Percentiles rank a stretch among this genome's conserved stretches.
Conservation (phyloP, 345 rosid species). For the Eutrema yunnanense region DNA sequence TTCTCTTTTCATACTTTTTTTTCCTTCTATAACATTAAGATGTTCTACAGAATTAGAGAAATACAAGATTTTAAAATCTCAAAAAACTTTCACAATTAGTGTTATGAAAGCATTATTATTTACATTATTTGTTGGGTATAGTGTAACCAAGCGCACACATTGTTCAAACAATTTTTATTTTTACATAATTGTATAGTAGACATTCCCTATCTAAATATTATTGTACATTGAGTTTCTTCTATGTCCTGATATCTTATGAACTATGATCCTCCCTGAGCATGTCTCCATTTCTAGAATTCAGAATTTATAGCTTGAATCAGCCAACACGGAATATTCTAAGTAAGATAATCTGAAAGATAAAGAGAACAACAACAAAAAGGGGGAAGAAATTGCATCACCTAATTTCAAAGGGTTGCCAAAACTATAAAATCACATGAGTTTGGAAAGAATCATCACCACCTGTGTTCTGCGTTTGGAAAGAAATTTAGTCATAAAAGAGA, state of each 20-base stretch:
- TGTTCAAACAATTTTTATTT: conserved; percentile 2
- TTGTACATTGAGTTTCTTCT: conserved; percentile 14
- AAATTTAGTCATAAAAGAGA: background rate
- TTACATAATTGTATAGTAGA: conserved; percentile 13
- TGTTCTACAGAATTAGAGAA: background rate
- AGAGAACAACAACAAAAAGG: background rate
- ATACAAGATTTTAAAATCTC: background rate
- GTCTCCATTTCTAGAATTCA: conserved; percentile 8
- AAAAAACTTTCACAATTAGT: background rate
- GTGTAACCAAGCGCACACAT: background rate
- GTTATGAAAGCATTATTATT: conserved; percentile 16
- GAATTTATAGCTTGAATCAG: conserved; percentile 23
- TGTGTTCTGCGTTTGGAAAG: conserved; percentile 5
- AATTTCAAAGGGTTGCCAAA: conserved; percentile 4
- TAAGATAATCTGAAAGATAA: background rate
- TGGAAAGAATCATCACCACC: conserved; percentile 4
- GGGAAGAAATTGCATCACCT: conserved; percentile 2
- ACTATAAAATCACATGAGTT: conserved; percentile 11
- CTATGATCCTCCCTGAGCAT: conserved; percentile 18
- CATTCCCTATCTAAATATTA: conserved; percentile 16
- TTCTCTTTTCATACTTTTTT: background rate
- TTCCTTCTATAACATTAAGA: background rate
- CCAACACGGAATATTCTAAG: background rate
- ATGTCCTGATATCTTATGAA: conserved; percentile 20
- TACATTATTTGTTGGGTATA: conserved; percentile 19